Base-by-base conservation (phyloP, 768 basidiomycete species). In the Rossbeevera mucosa region DNA sequence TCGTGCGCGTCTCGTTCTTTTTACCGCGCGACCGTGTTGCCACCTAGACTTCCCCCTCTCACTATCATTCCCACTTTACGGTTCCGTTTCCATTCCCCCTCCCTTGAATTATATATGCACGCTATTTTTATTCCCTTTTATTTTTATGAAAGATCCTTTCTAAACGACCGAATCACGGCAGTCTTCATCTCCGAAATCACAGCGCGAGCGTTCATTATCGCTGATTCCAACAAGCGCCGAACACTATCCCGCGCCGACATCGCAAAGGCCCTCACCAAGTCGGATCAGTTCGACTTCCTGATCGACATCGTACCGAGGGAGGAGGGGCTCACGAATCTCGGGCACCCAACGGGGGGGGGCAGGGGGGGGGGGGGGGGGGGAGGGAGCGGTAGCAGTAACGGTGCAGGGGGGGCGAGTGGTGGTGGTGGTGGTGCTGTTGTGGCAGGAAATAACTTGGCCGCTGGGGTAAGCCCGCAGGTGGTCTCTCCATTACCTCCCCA, bases 131-230 rank as follows among this genome's bases (percentile, higher is more conserved):
- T 38, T 38, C 33, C 2, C 9, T 16, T 38, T 38, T 38, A 18
- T 5, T 18, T 13, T 29, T 12, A 29, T 18, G 9, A 18, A 9
- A 38, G 5, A 12, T 18, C 18, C 36, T 18, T 18, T 38, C 36
- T 38, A 38, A 38, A 49, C 38, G 28, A 24, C 21, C 43, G 3
- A 36, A 2, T 16, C 45, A 6, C 9, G 20, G 18, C 20, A 96
- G 95, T 97, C 56, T 98, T 99, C 71, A 99, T 99, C 51, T 81
- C 93, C 43, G 95, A 99, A 72, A 90, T 99, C 56, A 97, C 95
- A 2, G 88, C 91, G 2, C 84, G 95, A 24, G 94, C 95, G 2
- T 98, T 92, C 78, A 88, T 95, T 55, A 83, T 97, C 49, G 94
- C 94, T 16, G 93, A 96, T 72, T 87, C 91, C 22, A 90, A 94